These are phyloP conservation scores for Chlorella sp. DNA, from an alignment of 139 green algal species.

Conservation along the genomic window DNA sequence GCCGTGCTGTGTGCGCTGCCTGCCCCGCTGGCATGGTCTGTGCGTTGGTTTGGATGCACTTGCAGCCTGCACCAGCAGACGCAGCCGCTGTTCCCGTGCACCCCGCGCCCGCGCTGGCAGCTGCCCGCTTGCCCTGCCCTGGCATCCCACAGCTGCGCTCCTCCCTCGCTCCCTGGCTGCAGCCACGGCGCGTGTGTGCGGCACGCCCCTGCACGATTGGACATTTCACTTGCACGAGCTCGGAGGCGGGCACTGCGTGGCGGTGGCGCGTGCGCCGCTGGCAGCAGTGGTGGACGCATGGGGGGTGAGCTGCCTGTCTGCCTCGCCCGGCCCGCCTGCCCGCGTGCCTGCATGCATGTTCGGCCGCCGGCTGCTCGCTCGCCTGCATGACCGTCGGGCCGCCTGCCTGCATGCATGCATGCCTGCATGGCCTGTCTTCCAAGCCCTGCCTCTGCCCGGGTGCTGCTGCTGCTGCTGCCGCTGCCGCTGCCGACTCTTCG, in stretches of 20 bases:
- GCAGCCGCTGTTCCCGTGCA: background rate
- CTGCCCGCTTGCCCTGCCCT: background rate
- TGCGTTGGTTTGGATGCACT: too few relatives aligned
- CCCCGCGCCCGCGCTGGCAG: background rate
- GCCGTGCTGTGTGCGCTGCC: background rate
- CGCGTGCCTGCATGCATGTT: background rate
- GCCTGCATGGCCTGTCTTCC: too few relatives aligned
- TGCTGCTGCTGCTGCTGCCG: background rate
- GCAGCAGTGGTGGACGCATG: conserved; percentile 62
- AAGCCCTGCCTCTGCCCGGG: too few relatives aligned
- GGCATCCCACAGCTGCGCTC: background rate
- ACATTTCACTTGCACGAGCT: conserved; percentile 67
- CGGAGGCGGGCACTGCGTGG: conserved; percentile 63
- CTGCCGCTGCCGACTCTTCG: background rate
- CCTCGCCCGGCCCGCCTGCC: background rate
- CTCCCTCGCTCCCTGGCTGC: background rate
- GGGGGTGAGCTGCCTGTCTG: conserved; percentile 46
- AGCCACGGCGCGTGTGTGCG: conserved; percentile 32
- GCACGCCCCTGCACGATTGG: conserved; percentile 33
- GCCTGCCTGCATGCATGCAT: background rate
- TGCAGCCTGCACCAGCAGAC: background rate
- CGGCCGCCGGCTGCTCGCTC: background rate
- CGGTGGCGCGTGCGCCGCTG: conserved; percentile 65
- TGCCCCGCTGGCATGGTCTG: too few relatives aligned
- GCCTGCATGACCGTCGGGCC: background rate